Percentiles rank a stretch among this genome's conserved stretches.
phyloP scores from a whole-genome alignment of 495 filamentous ascomycete species.

The Hamigera avellanea region DNA sequence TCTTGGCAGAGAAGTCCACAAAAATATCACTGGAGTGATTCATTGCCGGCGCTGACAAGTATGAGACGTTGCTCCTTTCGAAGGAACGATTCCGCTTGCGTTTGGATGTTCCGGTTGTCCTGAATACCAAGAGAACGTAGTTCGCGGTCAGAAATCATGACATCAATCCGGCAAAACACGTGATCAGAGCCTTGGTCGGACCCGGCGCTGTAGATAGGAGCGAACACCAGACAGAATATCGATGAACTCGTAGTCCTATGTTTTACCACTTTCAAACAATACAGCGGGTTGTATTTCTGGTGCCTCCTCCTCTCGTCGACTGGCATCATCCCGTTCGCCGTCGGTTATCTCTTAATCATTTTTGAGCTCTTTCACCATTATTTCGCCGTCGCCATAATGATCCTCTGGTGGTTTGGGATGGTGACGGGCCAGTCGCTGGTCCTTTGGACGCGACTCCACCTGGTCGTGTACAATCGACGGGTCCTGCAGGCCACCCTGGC shows the following conservation, averaged over 20 bases:
- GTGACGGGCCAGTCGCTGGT: constrained; percentile 57
- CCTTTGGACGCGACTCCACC: constrained; percentile 53
- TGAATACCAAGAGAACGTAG: too few relatives aligned
- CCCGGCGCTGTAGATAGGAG: too few relatives aligned
- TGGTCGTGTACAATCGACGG: constrained; percentile 38
- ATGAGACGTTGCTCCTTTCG: too few relatives aligned
- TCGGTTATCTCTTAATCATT: constrained; percentile 45
- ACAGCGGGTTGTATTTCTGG: constrained; percentile 38
- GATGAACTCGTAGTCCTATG: too few relatives aligned
- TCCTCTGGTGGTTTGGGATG: constrained; percentile 49
- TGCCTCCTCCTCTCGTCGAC: constrained; percentile 28
- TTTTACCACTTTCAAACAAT: constrained; percentile 20
- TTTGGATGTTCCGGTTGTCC: too few relatives aligned
- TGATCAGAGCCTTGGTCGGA: too few relatives aligned
- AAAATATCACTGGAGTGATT: constrained; percentile 1
- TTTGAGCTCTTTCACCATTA: constrained; percentile 28
- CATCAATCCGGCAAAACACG: too few relatives aligned
- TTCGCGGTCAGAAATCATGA: too few relatives aligned
- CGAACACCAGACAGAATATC: too few relatives aligned
- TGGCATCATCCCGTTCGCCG: constrained; percentile 39
- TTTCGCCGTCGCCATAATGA: constrained; percentile 26
- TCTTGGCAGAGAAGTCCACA: background rate
- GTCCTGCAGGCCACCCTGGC: constrained; percentile 37
- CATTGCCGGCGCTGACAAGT: too few relatives aligned
- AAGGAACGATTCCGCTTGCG: too few relatives aligned